Conservation (phyloP, 192 early-diverging fungal species). For the Coemansia sp. region DNA sequence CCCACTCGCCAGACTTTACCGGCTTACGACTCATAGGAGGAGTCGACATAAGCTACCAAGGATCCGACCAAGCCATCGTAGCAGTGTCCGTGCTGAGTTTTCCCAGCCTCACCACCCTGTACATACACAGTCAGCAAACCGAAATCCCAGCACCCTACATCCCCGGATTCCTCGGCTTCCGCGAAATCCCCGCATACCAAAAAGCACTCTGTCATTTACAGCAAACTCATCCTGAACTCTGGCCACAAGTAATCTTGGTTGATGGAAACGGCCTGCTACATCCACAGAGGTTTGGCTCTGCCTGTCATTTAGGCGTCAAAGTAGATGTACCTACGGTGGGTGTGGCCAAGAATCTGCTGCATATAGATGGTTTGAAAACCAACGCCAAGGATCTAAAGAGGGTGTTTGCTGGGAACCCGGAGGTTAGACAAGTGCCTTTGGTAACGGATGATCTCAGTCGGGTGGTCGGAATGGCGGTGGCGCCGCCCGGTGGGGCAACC, state of each 20-base stretch:
- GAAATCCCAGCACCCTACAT: constrained; percentile 75
- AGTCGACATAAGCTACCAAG: constrained; percentile 71
- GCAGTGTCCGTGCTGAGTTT: constrained; percentile 69
- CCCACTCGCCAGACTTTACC: neutral
- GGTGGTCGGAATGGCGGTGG: constrained; percentile 56
- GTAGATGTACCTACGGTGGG: constrained; percentile 77
- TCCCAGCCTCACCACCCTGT: constrained; percentile 65
- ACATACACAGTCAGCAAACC: constrained; percentile 57
- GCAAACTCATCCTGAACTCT: constrained; percentile 48
- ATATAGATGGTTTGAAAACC: constrained; percentile 56
- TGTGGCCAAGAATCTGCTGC: constrained; percentile 86
- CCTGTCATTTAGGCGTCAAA: constrained; percentile 76
- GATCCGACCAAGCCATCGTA: constrained; percentile 61
- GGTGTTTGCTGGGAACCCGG: constrained; percentile 27
- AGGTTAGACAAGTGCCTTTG: no score
- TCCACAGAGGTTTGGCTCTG: constrained; percentile 83
- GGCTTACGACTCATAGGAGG: constrained; percentile 64
- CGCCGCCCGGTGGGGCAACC: constrained; percentile 43
- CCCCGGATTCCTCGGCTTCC: constrained; percentile 88
- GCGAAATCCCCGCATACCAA: constrained; percentile 68
- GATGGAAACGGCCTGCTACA: constrained; percentile 90
- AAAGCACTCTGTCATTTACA: constrained; percentile 57
- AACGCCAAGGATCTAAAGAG: constrained; percentile 56
- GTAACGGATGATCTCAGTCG: no score
- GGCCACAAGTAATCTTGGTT: constrained; percentile 76